These are phyloP conservation scores for Paracamarosporium sp. DNA, from an alignment of 2,329 filamentous ascomycete genomes.

Conservation along the genomic window DNA sequence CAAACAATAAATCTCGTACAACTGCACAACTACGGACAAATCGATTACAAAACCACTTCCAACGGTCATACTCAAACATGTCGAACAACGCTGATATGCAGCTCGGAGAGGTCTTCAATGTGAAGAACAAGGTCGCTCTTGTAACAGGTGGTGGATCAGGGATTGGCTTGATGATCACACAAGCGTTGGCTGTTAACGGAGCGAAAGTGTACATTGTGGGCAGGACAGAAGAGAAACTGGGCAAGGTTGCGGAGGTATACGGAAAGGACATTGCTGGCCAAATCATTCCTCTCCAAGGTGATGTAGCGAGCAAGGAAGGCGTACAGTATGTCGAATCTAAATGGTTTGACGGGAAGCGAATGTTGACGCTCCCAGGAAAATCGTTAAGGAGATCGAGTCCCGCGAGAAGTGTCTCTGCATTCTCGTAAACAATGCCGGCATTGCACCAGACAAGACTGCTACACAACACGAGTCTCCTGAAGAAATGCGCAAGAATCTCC, in stretches of 20 bases:
- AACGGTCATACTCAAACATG: slow-evolving; percentile 33
- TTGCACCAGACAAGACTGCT: slow-evolving; percentile 47
- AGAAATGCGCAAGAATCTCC: slow-evolving; percentile 52
- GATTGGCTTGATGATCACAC: slow-evolving; percentile 56
- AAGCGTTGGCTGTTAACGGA: slow-evolving; percentile 55
- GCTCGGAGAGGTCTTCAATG: slow-evolving; percentile 43
- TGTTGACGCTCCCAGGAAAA: slow-evolving; percentile 29
- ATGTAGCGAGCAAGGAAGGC: slow-evolving; percentile 53
- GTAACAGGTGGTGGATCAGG: slow-evolving; percentile 55
- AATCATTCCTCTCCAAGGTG: slow-evolving; percentile 55
- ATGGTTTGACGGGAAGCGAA: neutral
- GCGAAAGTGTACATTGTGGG: slow-evolving; percentile 58
- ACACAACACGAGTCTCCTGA: slow-evolving; percentile 51
- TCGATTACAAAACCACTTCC: slow-evolving; percentile 20
- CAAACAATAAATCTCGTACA: neutral
- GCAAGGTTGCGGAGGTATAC: slow-evolving; percentile 53
- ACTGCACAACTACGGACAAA: slow-evolving; percentile 15
- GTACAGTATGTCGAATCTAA: slow-evolving; percentile 39
- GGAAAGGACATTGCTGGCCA: slow-evolving; percentile 53
- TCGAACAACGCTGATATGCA: slow-evolving; percentile 43
- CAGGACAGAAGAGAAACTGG: slow-evolving; percentile 56
- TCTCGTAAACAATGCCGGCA: slow-evolving; percentile 57
- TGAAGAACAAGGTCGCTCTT: slow-evolving; percentile 50
- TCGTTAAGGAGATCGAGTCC: slow-evolving; percentile 52
- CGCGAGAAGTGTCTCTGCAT: slow-evolving; percentile 55